Evolutionary conservation across 2,329 filamentous ascomycete species (phyloP).

Genomic region (Aspergillus sp.): DNA sequence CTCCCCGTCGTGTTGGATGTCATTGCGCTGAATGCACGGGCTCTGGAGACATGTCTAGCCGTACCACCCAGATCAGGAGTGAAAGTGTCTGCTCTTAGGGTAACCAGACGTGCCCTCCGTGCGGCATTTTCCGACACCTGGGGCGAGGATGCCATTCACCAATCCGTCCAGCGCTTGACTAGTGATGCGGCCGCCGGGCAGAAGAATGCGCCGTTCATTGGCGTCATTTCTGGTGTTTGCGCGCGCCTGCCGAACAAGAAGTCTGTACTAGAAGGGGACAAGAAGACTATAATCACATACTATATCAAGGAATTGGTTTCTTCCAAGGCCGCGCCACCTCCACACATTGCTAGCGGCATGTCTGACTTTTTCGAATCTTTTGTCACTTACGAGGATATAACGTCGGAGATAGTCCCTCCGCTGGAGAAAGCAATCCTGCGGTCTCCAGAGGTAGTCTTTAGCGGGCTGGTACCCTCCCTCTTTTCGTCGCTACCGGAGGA

Average conservation of each 20-base stretch:
- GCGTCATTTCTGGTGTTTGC: conserved; percentile 85
- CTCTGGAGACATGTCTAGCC: conserved; percentile 77
- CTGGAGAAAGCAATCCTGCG: conserved; percentile 88
- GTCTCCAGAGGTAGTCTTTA: conserved; percentile 85
- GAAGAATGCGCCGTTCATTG: conserved; percentile 77
- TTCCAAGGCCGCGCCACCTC: conserved; percentile 72
- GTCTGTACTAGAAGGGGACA: conserved; percentile 65
- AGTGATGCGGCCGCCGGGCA: conserved; percentile 67
- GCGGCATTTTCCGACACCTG: conserved; percentile 68
- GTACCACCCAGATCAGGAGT: conserved; percentile 67
- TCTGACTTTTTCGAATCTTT: conserved; percentile 83
- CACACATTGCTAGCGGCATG: conserved; percentile 73
- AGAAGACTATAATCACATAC: conserved; percentile 76
- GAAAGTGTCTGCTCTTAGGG: conserved; percentile 72
- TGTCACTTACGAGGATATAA: conserved; percentile 72
- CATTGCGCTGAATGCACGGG: conserved; percentile 70
- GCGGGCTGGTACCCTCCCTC: conserved; percentile 75
- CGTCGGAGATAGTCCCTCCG: conserved; percentile 74
- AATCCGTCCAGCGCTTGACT: conserved; percentile 69
- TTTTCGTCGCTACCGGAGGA: conserved; percentile 69
- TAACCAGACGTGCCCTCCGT: conserved; percentile 79
- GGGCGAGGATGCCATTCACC: conserved; percentile 64
- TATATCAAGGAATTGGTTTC: conserved; percentile 84
- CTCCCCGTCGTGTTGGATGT: conserved; percentile 62
- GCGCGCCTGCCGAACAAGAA: conserved; percentile 70